These are phyloP conservation scores for Zalaria sp. DNA, from an alignment of 2,329 filamentous ascomycete genomes.

Conservation along the genomic window DNA sequence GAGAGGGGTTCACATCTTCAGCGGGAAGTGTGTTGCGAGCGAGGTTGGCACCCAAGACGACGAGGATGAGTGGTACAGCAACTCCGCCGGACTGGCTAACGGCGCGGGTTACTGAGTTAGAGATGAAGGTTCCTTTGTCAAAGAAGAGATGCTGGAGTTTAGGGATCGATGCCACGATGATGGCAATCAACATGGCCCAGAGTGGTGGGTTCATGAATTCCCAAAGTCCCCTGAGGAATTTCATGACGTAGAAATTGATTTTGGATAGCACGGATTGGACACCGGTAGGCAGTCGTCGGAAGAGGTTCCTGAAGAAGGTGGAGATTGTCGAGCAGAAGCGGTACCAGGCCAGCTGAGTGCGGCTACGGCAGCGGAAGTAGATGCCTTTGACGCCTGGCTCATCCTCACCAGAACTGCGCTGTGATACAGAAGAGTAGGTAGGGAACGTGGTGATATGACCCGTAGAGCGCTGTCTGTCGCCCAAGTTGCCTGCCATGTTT, in stretches of 20 bases:
- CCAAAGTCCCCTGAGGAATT: slow-evolving; percentile 57
- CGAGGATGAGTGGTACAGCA: slow-evolving; percentile 85
- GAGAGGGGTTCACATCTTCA: slow-evolving; percentile 46
- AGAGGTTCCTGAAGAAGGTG: slow-evolving; percentile 23
- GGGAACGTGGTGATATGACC: slow-evolving; percentile 40
- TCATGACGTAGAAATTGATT: slow-evolving; percentile 25
- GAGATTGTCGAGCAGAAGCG: slow-evolving; percentile 12
- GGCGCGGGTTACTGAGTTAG: slow-evolving; percentile 84
- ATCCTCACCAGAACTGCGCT: slow-evolving; percentile 3
- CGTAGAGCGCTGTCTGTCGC: slow-evolving; percentile 21
- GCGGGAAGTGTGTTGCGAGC: slow-evolving; percentile 77
- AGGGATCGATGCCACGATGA: slow-evolving; percentile 81
- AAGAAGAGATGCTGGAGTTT: slow-evolving; percentile 76
- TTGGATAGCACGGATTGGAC: slow-evolving; percentile 36
- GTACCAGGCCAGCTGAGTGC: slow-evolving; percentile 1
- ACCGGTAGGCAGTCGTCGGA: slow-evolving; percentile 36
- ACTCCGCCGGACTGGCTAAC: slow-evolving; percentile 76
- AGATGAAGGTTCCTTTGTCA: slow-evolving; percentile 72
- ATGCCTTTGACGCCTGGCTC: slow-evolving; percentile 12
- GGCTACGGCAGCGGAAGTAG: slow-evolving; percentile 9
- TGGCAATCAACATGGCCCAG: slow-evolving; percentile 90
- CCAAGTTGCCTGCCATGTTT: slow-evolving; percentile 21
- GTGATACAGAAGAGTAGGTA: slow-evolving; percentile 15
- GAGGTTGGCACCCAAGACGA: slow-evolving; percentile 88
- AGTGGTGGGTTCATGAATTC: slow-evolving; percentile 97